Conservation (phyloP, 169 alveolate species). For the Babesia ovis region DNA sequence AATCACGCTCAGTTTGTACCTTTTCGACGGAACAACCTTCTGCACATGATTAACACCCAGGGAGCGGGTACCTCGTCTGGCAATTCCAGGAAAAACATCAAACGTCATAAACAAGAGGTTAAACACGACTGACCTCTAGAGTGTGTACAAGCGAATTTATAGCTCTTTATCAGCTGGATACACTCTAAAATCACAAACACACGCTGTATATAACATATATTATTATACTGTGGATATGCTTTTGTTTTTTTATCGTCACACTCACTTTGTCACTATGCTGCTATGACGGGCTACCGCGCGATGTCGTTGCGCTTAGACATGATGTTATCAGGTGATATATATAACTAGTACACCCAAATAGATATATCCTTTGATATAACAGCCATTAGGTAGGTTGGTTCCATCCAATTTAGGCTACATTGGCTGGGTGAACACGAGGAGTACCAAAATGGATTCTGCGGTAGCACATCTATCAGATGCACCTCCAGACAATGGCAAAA, state of each 20-base stretch:
- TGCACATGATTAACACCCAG: conserved; percentile 62
- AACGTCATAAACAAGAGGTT: conserved; percentile 30
- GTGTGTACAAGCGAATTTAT: background rate
- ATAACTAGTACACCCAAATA: too few species aligned
- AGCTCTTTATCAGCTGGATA: background rate
- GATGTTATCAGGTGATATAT: too few species aligned
- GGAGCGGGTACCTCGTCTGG: conserved; percentile 67
- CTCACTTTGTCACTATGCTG: too few species aligned
- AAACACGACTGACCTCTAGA: background rate
- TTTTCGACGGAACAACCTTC: conserved; percentile 52
- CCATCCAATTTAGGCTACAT: too few species aligned
- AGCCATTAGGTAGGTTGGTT: too few species aligned
- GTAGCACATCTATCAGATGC: background rate
- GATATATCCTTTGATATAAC: too few species aligned
- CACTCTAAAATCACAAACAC: background rate
- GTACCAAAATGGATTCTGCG: background rate
- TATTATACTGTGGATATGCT: too few species aligned
- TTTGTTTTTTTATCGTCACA: too few species aligned
- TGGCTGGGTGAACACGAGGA: background rate
- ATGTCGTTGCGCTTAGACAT: too few species aligned
- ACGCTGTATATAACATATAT: too few species aligned
- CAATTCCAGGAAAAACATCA: conserved; percentile 41
- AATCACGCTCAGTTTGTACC: conserved; percentile 41
- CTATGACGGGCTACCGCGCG: conserved; percentile 1
- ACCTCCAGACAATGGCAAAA: background rate